A percentile compares a stretch with the other conserved stretches of the same genome.
Conservation (phyloP, 2,329 filamentous ascomycete genomes). For the Stemphylium lycopersici region DNA sequence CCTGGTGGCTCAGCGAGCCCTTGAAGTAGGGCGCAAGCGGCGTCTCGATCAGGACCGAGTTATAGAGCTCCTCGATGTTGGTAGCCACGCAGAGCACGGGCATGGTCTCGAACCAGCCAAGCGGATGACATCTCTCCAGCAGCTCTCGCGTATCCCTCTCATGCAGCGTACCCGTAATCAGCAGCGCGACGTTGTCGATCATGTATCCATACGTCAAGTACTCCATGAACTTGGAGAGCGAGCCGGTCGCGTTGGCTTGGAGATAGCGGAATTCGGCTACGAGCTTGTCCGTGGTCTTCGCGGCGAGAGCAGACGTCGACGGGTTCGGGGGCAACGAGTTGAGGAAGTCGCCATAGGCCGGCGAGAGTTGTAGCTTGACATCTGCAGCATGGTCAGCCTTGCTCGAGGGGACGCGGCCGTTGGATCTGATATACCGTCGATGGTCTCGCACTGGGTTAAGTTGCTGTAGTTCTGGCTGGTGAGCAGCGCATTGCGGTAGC, state of each 20-base stretch:
- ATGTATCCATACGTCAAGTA: conserved; percentile 99
- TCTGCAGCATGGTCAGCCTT: conserved; percentile 68
- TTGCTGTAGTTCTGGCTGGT: conserved; percentile 92
- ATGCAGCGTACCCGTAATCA: conserved; percentile 97
- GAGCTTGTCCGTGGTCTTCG: conserved; percentile 96
- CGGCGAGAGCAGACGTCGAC: conserved; percentile 91
- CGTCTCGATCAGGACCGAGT: conserved; percentile 95
- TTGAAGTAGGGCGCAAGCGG: conserved; percentile 97
- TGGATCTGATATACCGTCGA: conserved; percentile 72
- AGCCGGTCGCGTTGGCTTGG: conserved; percentile 89
- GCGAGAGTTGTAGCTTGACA: conserved; percentile 95
- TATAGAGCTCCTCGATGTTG: conserved; percentile 98
- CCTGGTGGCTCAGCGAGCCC: conserved; percentile 91
- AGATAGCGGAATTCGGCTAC: conserved; percentile 97
- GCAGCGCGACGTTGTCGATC: conserved; percentile 98
- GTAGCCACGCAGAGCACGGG: conserved; percentile 96
- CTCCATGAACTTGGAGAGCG: conserved; percentile 93
- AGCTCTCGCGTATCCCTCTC: conserved; percentile 96
- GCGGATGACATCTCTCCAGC: conserved; percentile 91
- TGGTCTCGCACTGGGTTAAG: conserved; percentile 95
- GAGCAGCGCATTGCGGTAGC: conserved; percentile 92
- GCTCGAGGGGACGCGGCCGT: conserved; percentile 1
- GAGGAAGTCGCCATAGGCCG: conserved; percentile 96
- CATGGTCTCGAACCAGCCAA: conserved; percentile 99
- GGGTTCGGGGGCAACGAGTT: conserved; percentile 92